Evolutionary conservation across 169 alveolate genomes (phyloP).

Genomic region (Babesia divergens): DNA sequence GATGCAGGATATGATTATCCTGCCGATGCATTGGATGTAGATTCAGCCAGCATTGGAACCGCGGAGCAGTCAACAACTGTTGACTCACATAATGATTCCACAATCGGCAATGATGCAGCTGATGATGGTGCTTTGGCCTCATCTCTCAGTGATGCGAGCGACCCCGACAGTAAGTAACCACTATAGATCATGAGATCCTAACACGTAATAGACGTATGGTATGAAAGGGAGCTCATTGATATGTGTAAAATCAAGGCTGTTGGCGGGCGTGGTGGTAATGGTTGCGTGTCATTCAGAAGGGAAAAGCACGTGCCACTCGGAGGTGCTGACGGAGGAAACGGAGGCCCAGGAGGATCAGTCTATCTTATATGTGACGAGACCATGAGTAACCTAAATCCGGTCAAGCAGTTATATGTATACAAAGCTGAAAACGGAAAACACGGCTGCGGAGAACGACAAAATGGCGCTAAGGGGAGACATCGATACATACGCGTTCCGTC

Average conservation of each 20-base stretch:
- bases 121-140: not conserved
- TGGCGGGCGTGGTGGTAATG: constrained; percentile 89
- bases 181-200: not conserved
- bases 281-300: constrained; percentile 80
- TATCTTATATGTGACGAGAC: constrained; percentile 71
- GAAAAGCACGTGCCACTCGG: constrained; percentile 79
- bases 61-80: no score
- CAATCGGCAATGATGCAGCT: no score
- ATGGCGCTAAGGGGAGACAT: constrained; percentile 81
- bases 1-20: no score
- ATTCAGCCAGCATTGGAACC: no score
- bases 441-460: constrained; percentile 63
- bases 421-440: constrained; percentile 77
- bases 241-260: constrained; percentile 67
- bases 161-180: constrained; percentile 2
- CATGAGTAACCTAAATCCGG: constrained; percentile 68
- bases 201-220: constrained; percentile 22
- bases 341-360: constrained; percentile 92
- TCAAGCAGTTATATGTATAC: constrained; percentile 69
- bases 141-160: constrained; percentile 4
- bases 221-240: constrained; percentile 63
- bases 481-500: constrained; percentile 79
- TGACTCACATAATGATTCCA: no score
- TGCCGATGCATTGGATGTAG: no score
- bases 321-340: constrained; percentile 92